Percentiles rank a stretch among this genome's conserved stretches.
phyloP scores from a whole-genome alignment of 108 stramenopile species.

The Cyclostephanos invisitatus region DNA sequence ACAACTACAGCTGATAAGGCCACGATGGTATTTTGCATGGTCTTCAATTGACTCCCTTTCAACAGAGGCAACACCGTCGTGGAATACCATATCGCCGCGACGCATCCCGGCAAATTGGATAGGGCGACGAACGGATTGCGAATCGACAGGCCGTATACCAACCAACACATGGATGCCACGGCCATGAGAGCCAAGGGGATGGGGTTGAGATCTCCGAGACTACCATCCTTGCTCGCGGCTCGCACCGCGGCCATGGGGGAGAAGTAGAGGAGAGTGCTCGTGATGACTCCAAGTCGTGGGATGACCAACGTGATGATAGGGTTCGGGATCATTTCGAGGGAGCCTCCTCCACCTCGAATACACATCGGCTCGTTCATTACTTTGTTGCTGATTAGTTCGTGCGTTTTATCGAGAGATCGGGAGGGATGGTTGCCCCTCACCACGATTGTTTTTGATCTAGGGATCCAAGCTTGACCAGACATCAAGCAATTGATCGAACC shows the following conservation, averaged over 20 bases:
- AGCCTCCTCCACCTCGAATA: conserved; percentile 14
- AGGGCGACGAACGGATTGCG: conserved; percentile 52
- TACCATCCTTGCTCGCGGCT: conserved; percentile 20
- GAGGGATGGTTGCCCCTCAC: neutral
- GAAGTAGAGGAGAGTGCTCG: conserved; percentile 48
- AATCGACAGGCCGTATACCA: conserved; percentile 51
- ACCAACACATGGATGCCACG: conserved; percentile 48
- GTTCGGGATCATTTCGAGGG: conserved; percentile 22
- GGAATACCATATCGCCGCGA: conserved; percentile 52
- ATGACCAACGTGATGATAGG: conserved; percentile 29
- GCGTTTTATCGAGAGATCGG: neutral
- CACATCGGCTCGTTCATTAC: neutral
- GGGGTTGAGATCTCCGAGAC: conserved; percentile 49
- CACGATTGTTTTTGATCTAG: neutral
- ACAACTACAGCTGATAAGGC: conserved; percentile 31
- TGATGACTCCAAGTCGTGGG: conserved; percentile 52
- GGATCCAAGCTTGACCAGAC: neutral
- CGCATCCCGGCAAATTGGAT: conserved; percentile 51
- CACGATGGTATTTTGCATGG: conserved; percentile 42
- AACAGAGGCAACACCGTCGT: conserved; percentile 31
- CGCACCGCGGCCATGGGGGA: conserved; percentile 50
- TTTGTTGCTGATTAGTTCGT: neutral
- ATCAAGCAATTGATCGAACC: neutral
- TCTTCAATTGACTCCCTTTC: conserved; percentile 20
- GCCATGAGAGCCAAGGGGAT: conserved; percentile 59